phyloP scores from a whole-genome alignment of 306 rosid genomes.

The Erythrophleum fordii region DNA sequence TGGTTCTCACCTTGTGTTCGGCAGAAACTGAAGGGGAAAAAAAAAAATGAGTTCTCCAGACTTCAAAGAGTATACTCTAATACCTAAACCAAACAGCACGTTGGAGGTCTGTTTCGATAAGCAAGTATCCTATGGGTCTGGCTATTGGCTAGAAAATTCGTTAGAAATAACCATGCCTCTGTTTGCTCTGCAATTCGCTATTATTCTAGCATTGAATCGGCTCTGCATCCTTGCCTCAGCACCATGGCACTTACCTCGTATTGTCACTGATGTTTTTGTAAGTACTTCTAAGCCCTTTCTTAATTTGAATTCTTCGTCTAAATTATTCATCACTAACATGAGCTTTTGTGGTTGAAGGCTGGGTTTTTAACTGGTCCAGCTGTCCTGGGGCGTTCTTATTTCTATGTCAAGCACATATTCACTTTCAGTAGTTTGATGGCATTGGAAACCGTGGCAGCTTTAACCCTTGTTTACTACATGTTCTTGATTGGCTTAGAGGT shows the following conservation, averaged over 20 bases:
- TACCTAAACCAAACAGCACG: background rate
- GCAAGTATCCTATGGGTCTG: background rate
- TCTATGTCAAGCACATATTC: background rate
- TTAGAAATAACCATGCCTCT: slow-evolving; percentile 21
- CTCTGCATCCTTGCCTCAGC: background rate
- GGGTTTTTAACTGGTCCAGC: slow-evolving; percentile 48
- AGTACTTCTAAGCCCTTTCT: slow-evolving; percentile 13
- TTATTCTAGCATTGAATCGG: slow-evolving; percentile 43
- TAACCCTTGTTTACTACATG: slow-evolving; percentile 45
- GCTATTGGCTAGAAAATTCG: slow-evolving; percentile 45
- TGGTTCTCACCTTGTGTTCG: slow-evolving; percentile 3
- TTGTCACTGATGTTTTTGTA: slow-evolving; percentile 45
- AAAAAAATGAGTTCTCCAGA: background rate
- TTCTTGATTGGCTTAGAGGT: slow-evolving; percentile 51
- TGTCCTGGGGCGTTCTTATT: slow-evolving; percentile 19
- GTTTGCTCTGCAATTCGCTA: slow-evolving; percentile 42
- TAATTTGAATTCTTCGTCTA: background rate
- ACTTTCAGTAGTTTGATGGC: slow-evolving; percentile 26
- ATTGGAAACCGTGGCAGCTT: slow-evolving; percentile 37
- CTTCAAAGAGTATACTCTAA: background rate
- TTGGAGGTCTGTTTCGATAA: slow-evolving; percentile 36
- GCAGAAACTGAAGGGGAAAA: background rate
- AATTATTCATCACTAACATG: background rate
- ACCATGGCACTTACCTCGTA: slow-evolving; percentile 38
- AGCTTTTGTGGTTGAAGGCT: slow-evolving; percentile 32